These are phyloP conservation scores for Volvox carteri DNA, from an alignment of 163 green algal species.

Conservation along the genomic window DNA sequence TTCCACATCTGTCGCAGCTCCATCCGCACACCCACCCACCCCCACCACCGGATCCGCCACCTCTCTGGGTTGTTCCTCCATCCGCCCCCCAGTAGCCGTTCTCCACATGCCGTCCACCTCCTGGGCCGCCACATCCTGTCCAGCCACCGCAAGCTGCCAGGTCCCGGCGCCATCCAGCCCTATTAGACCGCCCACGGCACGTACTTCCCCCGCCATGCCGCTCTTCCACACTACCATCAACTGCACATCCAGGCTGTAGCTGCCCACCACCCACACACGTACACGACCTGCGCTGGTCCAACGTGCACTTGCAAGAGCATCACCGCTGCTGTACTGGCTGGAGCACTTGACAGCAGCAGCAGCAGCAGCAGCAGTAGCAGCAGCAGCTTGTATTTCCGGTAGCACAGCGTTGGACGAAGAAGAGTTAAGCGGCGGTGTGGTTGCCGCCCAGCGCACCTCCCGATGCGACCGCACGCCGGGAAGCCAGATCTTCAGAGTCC, in stretches of 20 bases:
- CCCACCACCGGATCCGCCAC: no score
- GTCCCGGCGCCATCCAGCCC: neutral
- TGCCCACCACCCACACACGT: conserved; percentile 16
- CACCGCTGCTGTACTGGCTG: neutral
- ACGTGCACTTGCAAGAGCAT: no score
- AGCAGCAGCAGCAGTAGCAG: neutral
- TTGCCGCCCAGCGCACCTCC: conserved; percentile 28
- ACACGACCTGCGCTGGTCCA: neutral
- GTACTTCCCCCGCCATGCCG: neutral
- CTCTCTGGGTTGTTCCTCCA: no score
- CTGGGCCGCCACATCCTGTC: no score
- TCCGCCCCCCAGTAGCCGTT: neutral
- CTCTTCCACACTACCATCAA: neutral
- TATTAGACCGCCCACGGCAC: neutral
- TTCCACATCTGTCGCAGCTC: neutral
- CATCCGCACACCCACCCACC: no score
- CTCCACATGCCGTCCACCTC: no score
- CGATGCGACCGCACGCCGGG: neutral
- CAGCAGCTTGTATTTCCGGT: no score
- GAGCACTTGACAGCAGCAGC: no score
- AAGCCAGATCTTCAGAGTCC: conserved; percentile 22
- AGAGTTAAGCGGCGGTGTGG: neutral
- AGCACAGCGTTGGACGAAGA: no score
- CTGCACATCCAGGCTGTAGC: conserved; percentile 36
- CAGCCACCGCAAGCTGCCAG: neutral